Evolutionary conservation across 495 filamentous ascomycete genomes (phyloP).

Genomic region (Penicillium mononematosum): DNA sequence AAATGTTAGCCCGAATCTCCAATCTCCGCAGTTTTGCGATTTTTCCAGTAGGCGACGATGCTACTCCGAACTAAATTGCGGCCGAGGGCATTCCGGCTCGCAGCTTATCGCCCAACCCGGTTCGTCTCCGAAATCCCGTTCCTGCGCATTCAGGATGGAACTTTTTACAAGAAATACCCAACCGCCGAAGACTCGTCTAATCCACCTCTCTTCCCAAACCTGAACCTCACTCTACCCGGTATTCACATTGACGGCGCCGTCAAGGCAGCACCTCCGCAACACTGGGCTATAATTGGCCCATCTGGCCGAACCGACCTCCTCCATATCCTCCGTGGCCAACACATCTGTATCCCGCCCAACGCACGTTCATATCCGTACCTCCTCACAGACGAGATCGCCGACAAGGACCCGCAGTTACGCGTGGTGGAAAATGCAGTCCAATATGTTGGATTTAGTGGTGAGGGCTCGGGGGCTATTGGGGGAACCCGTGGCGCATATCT

Average conservation of each 20-base stretch:
- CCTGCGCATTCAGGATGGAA: constrained; percentile 69
- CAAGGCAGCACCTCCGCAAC: constrained; percentile 33
- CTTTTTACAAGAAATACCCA: constrained; percentile 80
- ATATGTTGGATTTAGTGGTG: constrained; percentile 75
- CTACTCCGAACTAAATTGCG: constrained; percentile 18
- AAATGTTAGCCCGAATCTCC: constrained; percentile 8
- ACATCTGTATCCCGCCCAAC: constrained; percentile 67
- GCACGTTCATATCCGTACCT: constrained; percentile 78
- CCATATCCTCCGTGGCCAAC: constrained; percentile 68
- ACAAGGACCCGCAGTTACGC: constrained; percentile 53
- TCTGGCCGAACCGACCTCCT: constrained; percentile 74
- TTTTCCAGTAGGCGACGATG: constrained; percentile 11
- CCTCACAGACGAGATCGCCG: constrained; percentile 56
- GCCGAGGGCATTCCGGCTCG: constrained; percentile 10
- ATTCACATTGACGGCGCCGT: constrained; percentile 21
- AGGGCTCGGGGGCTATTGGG: constrained; percentile 56
- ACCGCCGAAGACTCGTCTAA: constrained; percentile 40
- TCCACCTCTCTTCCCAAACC: constrained; percentile 63
- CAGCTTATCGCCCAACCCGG: constrained; percentile 7
- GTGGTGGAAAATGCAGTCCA: constrained; percentile 65
- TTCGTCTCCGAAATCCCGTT: constrained; percentile 49
- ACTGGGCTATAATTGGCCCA: constrained; percentile 75
- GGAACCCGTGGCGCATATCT: constrained; percentile 72
- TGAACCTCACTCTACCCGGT: constrained; percentile 66
- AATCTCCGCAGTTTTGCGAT: not conserved